Evolutionary conservation across 2,329 filamentous ascomycete species (phyloP).

Genomic region (Leptographium galeiforme): DNA sequence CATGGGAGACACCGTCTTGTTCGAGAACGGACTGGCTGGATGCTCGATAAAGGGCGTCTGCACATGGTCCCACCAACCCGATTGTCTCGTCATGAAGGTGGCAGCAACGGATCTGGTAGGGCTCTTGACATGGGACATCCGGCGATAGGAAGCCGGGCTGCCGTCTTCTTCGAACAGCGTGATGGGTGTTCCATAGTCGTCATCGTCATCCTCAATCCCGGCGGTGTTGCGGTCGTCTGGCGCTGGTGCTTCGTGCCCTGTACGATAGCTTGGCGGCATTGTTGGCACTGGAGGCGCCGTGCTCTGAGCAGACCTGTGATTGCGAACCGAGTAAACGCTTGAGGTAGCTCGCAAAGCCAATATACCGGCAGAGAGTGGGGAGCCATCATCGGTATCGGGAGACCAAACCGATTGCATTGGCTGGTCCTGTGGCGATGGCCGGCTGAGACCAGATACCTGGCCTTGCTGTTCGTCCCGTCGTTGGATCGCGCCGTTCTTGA

Average conservation of each 20-base stretch:
- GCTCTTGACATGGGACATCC: conserved; percentile 24
- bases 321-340: conserved; percentile 48
- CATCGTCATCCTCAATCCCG: conserved; percentile 32
- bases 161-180: conserved; percentile 62
- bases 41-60: conserved; percentile 51
- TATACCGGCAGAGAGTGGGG: conserved; percentile 20
- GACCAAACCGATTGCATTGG: conserved; percentile 42
- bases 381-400: conserved; percentile 44
- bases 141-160: conserved; percentile 23
- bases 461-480: conserved; percentile 8
- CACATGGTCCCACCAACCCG: conserved; percentile 70
- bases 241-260: conserved; percentile 14
- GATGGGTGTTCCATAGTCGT: conserved; percentile 38
- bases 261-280: conserved; percentile 32
- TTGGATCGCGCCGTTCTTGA: conserved; percentile 5
- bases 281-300: conserved; percentile 46
- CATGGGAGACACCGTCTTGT: conserved; percentile 16
- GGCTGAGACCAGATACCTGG: background rate
- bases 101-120: conserved; percentile 20
- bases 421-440: too few species aligned
- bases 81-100: conserved; percentile 39
- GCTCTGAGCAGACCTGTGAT: conserved; percentile 18
- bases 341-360: conserved; percentile 29
- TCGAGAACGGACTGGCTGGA: conserved; percentile 28
- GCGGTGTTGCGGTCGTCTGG: background rate